These are phyloP conservation scores for Vigna trinervia DNA, from an alignment of 306 rosid genomes.

Conservation along the genomic window DNA sequence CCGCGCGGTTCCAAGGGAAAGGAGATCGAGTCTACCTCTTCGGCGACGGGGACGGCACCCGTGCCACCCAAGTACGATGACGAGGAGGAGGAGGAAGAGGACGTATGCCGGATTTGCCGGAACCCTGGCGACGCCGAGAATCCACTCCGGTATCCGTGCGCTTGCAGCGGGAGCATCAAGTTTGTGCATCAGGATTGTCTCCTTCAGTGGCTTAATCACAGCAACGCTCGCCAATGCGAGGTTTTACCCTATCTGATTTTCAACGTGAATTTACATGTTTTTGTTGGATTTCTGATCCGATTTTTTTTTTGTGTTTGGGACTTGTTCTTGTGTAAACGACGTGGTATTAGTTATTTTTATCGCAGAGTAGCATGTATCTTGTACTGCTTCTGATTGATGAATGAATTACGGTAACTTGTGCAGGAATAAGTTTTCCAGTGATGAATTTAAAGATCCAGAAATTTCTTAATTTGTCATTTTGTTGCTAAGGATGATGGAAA, in stretches of 20 bases:
- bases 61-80: slow-evolving; percentile 65
- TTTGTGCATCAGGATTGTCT: slow-evolving; percentile 98
- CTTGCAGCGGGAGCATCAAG: slow-evolving; percentile 98
- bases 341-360: slow-evolving; percentile 6
- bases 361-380: background rate
- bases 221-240: slow-evolving; percentile 99
- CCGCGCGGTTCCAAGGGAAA: slow-evolving; percentile 52
- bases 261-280: slow-evolving; percentile 14
- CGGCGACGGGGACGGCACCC: slow-evolving; percentile 42
- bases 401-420: slow-evolving; percentile 18
- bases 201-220: slow-evolving; percentile 99
- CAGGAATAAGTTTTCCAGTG: slow-evolving; percentile 7
- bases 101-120: slow-evolving; percentile 96
- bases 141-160: slow-evolving; percentile 94
- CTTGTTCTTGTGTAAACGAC: background rate
- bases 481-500: slow-evolving; percentile 17
- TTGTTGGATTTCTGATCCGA: slow-evolving; percentile 33
- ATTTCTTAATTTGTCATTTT: slow-evolving; percentile 1
- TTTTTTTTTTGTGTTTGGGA: background rate
- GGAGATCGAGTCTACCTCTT: slow-evolving; percentile 52
- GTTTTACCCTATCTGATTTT: slow-evolving; percentile 46
- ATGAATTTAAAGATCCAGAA: slow-evolving; percentile 17
- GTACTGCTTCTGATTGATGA: slow-evolving; percentile 11
- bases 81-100: slow-evolving; percentile 93
- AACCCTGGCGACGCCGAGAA: slow-evolving; percentile 92